phyloP scores from a whole-genome alignment of 352 stramenopile genomes.

The Globisporangium spinosum region DNA sequence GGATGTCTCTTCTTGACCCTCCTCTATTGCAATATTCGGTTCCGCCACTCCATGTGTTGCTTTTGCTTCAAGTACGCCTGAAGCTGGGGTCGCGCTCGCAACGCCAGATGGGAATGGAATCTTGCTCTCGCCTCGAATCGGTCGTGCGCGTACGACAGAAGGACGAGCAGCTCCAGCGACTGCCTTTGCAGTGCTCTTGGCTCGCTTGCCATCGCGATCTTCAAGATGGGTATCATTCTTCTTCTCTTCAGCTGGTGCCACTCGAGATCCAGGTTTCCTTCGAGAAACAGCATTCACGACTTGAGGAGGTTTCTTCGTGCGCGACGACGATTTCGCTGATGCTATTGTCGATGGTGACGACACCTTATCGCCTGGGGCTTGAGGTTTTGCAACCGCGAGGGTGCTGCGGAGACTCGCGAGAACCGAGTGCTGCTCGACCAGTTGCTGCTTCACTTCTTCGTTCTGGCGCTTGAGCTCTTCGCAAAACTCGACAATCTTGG shows the following conservation, averaged over 20 bases:
- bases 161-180: background rate
- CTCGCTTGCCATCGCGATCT: background rate
- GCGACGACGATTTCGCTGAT: background rate
- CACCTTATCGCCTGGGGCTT: constrained; percentile 1
- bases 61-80: background rate
- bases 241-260: background rate
- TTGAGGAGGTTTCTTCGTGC: background rate
- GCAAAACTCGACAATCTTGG: constrained; percentile 52
- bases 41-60: background rate
- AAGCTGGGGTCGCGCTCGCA: background rate
- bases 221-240: background rate
- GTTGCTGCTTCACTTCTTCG: constrained; percentile 49
- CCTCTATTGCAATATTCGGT: background rate
- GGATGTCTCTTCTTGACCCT: background rate
- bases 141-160: constrained; percentile 20
- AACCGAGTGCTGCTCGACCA: constrained; percentile 41
- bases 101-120: constrained; percentile 24
- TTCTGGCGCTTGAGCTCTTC: constrained; percentile 57
- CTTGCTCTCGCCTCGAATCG: constrained; percentile 27
- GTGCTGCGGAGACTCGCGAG: constrained; percentile 27
- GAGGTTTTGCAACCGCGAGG: background rate
- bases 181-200: background rate
- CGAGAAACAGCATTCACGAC: background rate
- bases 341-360: constrained; percentile 9
- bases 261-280: background rate